Evolutionary conservation across 148 eudicot species (phyloP).

Genomic region (Rhododendron molle): DNA sequence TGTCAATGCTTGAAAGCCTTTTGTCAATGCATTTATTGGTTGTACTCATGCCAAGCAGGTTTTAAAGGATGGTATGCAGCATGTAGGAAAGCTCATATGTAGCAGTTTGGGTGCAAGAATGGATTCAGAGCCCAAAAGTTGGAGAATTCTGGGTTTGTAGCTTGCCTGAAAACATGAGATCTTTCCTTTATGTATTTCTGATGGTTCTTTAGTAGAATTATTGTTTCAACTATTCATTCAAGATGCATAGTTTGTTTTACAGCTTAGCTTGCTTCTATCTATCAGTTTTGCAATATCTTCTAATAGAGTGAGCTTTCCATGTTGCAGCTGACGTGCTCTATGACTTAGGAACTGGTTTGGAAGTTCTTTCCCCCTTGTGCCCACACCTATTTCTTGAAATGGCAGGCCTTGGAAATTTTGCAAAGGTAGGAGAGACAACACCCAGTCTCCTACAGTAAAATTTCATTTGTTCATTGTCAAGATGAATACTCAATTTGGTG

Average conservation of each 20-base stretch:
- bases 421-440: conserved; percentile 49
- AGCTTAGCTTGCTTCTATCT: conserved; percentile 14
- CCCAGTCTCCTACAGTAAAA: not conserved
- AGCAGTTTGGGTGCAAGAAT: conserved; percentile 96
- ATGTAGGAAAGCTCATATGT: conserved; percentile 91
- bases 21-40: not conserved
- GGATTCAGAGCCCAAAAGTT: conserved; percentile 98
- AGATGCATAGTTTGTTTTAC: conserved; percentile 9
- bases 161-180: not conserved
- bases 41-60: conserved; percentile 40
- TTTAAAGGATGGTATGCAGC: conserved; percentile 98
- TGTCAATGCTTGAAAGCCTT: conserved; percentile 7
- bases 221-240: not conserved
- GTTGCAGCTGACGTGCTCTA: conserved; percentile 92
- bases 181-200: not conserved
- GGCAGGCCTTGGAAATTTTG: conserved; percentile 99
- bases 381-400: conserved; percentile 92
- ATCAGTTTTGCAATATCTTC: conserved; percentile 4
- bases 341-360: conserved; percentile 93
- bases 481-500: not conserved
- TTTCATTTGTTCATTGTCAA: not conserved
- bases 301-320: conserved; percentile 4
- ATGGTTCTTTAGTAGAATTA: not conserved
- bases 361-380: conserved; percentile 90
- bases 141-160: conserved; percentile 83